Evolutionary conservation across 305 asterid genomes (phyloP).

Genomic region (Nicotiana rustica): DNA sequence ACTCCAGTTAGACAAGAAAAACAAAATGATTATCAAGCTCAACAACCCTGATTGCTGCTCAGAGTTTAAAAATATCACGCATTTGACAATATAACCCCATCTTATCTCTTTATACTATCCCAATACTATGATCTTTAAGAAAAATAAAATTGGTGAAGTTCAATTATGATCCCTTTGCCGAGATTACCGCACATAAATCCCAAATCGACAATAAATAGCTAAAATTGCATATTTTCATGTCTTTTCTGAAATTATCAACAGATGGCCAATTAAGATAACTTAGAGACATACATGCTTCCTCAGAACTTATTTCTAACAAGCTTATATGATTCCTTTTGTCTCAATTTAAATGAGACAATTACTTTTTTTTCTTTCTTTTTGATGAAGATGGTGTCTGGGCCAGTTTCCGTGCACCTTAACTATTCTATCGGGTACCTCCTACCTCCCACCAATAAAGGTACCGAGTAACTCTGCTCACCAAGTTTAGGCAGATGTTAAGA

Average conservation of each 20-base stretch:
- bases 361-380: neutral
- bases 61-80: neutral
- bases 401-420: too few species aligned
- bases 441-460: too few species aligned
- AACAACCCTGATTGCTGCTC: neutral
- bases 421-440: too few species aligned
- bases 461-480: too few species aligned
- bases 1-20: conserved; percentile 16
- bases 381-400: too few species aligned
- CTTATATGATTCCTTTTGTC: neutral
- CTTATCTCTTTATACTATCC: neutral
- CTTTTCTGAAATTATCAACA: neutral
- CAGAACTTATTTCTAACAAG: neutral
- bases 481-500: too few species aligned
- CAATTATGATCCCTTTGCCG: neutral
- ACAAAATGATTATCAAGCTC: neutral
- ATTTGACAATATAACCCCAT: neutral
- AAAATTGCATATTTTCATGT: neutral
- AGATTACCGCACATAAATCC: neutral
- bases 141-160: neutral
- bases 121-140: neutral
- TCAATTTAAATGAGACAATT: neutral
- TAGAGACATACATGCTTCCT: neutral
- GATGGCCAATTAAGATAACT: neutral
- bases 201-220: neutral